phyloP scores from a whole-genome alignment of 306 rosid genomes.

The Cercis canadensis region DNA sequence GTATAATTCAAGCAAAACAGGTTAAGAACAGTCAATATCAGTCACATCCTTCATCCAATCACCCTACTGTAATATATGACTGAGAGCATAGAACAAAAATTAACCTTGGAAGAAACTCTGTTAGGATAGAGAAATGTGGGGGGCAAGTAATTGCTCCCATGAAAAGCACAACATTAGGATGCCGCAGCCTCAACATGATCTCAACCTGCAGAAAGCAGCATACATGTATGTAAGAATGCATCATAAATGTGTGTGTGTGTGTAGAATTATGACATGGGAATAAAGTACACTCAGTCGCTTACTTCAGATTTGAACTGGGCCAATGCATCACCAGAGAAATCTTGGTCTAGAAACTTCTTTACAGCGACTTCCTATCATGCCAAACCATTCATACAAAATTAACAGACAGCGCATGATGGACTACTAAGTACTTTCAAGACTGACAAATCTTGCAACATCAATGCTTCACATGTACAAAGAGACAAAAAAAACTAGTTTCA shows the following conservation, averaged over 20 bases:
- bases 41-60: conserved; percentile 1
- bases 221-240: conserved; percentile 22
- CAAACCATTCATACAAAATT: conserved; percentile 39
- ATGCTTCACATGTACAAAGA: conserved; percentile 26
- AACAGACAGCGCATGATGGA: conserved; percentile 32
- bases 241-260: neutral
- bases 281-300: conserved; percentile 44
- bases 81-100: conserved; percentile 32
- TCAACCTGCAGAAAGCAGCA: conserved; percentile 67
- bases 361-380: conserved; percentile 92
- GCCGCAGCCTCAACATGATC: conserved; percentile 96
- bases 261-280: neutral
- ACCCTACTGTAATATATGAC: conserved; percentile 26
- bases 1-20: conserved; percentile 19
- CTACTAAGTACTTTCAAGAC: conserved; percentile 22
- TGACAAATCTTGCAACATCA: conserved; percentile 24
- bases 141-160: conserved; percentile 98
- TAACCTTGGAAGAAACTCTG: conserved; percentile 96
- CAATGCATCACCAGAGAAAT: conserved; percentile 91
- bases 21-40: conserved; percentile 16
- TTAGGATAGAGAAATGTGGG: conserved; percentile 94
- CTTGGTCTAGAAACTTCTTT: conserved; percentile 97
- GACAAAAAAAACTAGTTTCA: conserved; percentile 8
- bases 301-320: conserved; percentile 94
- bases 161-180: conserved; percentile 99